Evolutionary conservation across 257 asterid species (phyloP).

Genomic region (Jacaranda mimosifolia): DNA sequence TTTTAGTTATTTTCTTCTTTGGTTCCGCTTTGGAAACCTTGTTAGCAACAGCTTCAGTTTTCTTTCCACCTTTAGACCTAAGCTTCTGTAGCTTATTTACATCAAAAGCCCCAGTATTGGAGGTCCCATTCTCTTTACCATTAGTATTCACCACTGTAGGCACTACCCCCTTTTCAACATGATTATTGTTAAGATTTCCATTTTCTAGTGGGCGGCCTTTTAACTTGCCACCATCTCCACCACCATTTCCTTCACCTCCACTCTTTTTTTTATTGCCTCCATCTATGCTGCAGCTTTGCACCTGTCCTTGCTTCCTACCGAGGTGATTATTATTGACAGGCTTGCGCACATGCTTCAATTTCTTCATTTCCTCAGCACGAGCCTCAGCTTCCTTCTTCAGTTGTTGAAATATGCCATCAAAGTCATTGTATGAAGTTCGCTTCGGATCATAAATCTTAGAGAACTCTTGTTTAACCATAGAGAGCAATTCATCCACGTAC

Average conservation of each 20-base stretch:
- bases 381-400: constrained; percentile 95
- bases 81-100: constrained; percentile 86
- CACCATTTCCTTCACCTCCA: constrained; percentile 61
- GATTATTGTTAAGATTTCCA: constrained; percentile 56
- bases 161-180: constrained; percentile 50
- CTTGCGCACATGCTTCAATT: constrained; percentile 72
- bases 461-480: constrained; percentile 84
- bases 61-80: constrained; percentile 78
- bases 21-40: constrained; percentile 80
- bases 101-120: constrained; percentile 81
- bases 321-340: constrained; percentile 53
- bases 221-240: constrained; percentile 57
- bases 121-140: constrained; percentile 72
- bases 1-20: constrained; percentile 70
- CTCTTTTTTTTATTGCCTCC: constrained; percentile 85
- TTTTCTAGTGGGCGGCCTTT: constrained; percentile 54
- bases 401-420: constrained; percentile 78
- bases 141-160: constrained; percentile 45
- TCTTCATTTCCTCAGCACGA: constrained; percentile 91
- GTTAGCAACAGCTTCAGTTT: constrained; percentile 56
- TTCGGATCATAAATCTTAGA: constrained; percentile 78
- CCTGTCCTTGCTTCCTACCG: constrained; percentile 77
- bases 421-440: constrained; percentile 73
- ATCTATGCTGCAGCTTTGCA: constrained; percentile 62
- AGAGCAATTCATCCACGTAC: constrained; percentile 93